A percentile compares a stretch with the other conserved stretches of the same genome.
phyloP scores from a whole-genome alignment of 371 early-diverging fungal genomes.

The Batrachochytrium dendrobatidis region DNA sequence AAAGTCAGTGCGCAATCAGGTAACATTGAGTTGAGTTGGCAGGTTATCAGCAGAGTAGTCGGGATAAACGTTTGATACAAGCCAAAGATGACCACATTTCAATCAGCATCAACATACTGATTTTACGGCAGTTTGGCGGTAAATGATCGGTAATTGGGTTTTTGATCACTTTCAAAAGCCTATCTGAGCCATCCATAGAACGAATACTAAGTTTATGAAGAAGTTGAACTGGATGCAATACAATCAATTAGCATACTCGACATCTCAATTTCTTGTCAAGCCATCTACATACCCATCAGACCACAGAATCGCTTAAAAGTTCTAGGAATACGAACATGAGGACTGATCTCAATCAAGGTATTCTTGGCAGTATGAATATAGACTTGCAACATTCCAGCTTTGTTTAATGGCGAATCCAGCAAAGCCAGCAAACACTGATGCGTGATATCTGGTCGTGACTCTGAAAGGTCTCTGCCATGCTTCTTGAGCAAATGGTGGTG shows the following conservation, averaged over 20 bases:
- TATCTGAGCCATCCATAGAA: constrained; percentile 82
- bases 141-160: constrained; percentile 92
- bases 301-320: constrained; percentile 98
- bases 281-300: constrained; percentile 43
- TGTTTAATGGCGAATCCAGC: constrained; percentile 96
- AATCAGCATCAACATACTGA: constrained; percentile 46
- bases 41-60: background rate
- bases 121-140: constrained; percentile 80
- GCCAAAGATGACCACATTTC: background rate
- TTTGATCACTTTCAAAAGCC: constrained; percentile 91
- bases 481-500: constrained; percentile 85
- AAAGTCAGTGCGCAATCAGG: background rate
- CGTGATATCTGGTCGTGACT: constrained; percentile 92
- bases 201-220: constrained; percentile 94
- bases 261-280: background rate
- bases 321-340: constrained; percentile 95
- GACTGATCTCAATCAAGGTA: constrained; percentile 95
- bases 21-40: background rate
- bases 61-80: no score
- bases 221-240: constrained; percentile 70
- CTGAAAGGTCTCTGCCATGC: constrained; percentile 71
- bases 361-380: constrained; percentile 91
- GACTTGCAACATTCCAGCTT: constrained; percentile 91
- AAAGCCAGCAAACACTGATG: constrained; percentile 96
- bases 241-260: background rate